A percentile compares a stretch with the other conserved stretches of the same genome.
These are phyloP conservation scores for Venturia oleaginea DNA, from an alignment of 2,329 filamentous ascomycete genomes.

Conservation along the genomic window DNA sequence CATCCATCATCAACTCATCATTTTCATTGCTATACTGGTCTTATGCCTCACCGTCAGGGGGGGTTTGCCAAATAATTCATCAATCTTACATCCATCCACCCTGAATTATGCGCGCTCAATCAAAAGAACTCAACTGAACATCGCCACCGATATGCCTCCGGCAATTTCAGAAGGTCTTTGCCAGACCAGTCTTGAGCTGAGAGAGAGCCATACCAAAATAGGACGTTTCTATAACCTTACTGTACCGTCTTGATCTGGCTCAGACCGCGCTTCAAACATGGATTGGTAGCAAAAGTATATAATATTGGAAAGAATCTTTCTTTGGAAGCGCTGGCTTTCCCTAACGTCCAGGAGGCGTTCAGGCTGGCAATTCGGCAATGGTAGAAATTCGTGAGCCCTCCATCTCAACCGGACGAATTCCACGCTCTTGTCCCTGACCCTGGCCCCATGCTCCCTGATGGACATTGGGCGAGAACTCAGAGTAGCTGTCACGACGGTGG, in stretches of 20 bases:
- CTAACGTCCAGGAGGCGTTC: not conserved
- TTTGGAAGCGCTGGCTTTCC: too few species aligned
- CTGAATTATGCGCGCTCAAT: not conserved
- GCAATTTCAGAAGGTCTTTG: not conserved
- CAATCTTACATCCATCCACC: not conserved
- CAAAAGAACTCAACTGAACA: not conserved
- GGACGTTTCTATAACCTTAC: not conserved
- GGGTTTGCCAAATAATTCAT: not conserved
- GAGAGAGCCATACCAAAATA: not conserved
- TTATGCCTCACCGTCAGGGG: not conserved
- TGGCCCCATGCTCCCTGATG: not conserved
- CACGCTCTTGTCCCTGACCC: not conserved
- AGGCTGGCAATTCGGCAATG: not conserved
- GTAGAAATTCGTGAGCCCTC: conserved; percentile 1
- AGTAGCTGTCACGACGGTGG: not conserved
- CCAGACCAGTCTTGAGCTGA: not conserved
- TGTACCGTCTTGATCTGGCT: not conserved
- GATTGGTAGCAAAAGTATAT: not conserved
- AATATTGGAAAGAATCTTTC: not conserved
- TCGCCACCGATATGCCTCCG: not conserved
- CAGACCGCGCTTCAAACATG: not conserved
- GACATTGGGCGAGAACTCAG: not conserved
- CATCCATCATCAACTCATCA: not conserved
- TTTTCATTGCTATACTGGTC: not conserved
- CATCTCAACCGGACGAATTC: not conserved